Base-by-base conservation (phyloP, 2,329 filamentous ascomycete species). In the Clonostachys rhizophaga region DNA sequence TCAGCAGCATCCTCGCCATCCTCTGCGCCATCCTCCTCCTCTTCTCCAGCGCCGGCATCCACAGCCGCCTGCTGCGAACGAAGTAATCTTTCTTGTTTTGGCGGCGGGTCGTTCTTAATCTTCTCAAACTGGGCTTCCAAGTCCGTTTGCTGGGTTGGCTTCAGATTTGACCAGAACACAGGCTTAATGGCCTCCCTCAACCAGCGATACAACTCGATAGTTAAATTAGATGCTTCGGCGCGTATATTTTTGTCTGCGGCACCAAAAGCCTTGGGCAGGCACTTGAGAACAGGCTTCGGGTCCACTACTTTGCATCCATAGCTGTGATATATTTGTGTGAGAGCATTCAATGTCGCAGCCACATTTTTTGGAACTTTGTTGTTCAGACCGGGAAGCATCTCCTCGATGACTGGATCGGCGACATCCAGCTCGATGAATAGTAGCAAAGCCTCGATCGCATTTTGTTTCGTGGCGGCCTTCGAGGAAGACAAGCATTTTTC, bases 161-260 rank as follows among this genome's bases (percentile, higher is more conserved):
- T 99, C 51, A 99, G 69, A 49, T 99, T 94, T 41, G 80, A 83
- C 91, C 94, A 99, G 65, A 99, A 97, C 68, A 97, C 86, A 36
- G 92, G 90, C 65, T 99, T 99, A 84, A 99, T 96, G 11, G 92
- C 92, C 54, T 99, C 94, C 55, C 92, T 87, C 34, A 99, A 76
- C 94, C 95, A 99, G 67, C 94, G 79, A 68, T 99, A 99, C 49
- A 99, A 81, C 63, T 99, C 95, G 43, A 96, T 89, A 0, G 92
- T 87, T 48, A 99, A 74, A 56, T 87, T 91, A 42, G 94, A 94
- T 30, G 91, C 91, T 65, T 96, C 94, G 5, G 91, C 91, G 67
- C 94, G 86, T 14, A 99, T 89, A 63, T 97, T 97, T 70, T 99
- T 99, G 75, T 99, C 94, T 34, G 94, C 92, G 64, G 97, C 94